Evolutionary conservation across 2,329 filamentous ascomycete species (phyloP), one percentile per base, ranked within the genome.

Genomic region (Cryphonectria carpinicola): DNA sequence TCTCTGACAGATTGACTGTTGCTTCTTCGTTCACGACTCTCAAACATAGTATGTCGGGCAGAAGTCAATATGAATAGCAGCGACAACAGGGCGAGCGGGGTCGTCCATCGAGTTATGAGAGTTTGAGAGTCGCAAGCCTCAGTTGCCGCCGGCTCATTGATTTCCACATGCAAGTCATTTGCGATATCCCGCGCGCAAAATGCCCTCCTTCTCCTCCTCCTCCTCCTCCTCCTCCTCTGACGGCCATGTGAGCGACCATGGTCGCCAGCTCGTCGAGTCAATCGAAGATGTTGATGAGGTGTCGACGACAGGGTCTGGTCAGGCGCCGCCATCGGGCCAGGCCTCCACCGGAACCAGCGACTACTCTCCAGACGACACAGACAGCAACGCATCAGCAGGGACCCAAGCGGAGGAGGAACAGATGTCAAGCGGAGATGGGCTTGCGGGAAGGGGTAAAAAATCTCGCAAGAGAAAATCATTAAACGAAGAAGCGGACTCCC

Each of bases 401-500:
- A 63, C 25, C 25, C 65, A 60, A 62, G 13, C 14, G 32, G 28
- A 60, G 22, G 7, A 43, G 14, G 54, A 43, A 37, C 19, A 28
- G n/a, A 4, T 32, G n/a, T 7, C 22, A 11, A 35, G 41, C 25
- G 43, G 19, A 13, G 68, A 68, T n/a, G 35, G 8, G n/a, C 10
- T 19, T 25, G 4, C 3, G 3, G n/a, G 41, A 46, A 43, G 19
- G 14, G 25, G 22, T 4, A 35, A n/a, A 28, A 46, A 32, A 1
- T 54, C 68, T 6, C 61, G 63, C 32, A 68, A 72, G 52, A 65
- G 70, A 13, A 67, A 71, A 69, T 65, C 68, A 46, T 37, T 63
- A 49, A 32, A 39, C 13, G 49, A 66, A 6, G 49, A 39, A 25
- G 28, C 37, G 37, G 49, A 66, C 32, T 54, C 63, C n/a, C 35